phyloP scores from a whole-genome alignment of 192 early-diverging fungal genomes.

The Pilobolus umbonatus region DNA sequence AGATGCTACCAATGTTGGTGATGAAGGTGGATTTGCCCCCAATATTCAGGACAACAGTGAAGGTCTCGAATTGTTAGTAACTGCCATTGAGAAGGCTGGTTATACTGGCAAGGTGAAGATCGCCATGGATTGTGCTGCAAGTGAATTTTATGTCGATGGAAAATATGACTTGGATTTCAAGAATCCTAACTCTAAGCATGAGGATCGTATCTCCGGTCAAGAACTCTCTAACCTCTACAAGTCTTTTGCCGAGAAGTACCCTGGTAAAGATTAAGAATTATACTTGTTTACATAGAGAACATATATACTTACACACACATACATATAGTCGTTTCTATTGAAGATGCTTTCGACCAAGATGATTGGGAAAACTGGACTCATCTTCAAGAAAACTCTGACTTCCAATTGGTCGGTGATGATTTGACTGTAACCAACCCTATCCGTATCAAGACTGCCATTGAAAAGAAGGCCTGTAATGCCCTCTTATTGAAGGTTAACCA shows the following conservation, averaged over 20 bases:
- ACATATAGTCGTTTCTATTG: constrained; percentile 76
- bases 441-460: constrained; percentile 84
- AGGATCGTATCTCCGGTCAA: constrained; percentile 70
- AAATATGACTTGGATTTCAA: constrained; percentile 99
- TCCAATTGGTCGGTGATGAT: constrained; percentile 81
- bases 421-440: constrained; percentile 97
- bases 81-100: constrained; percentile 89
- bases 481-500: constrained; percentile 99
- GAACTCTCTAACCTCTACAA: constrained; percentile 82
- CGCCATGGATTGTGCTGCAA: constrained; percentile 96
- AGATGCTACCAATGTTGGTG: constrained; percentile 98
- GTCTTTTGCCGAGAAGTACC: constrained; percentile 78
- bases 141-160: constrained; percentile 96
- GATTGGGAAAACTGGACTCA: constrained; percentile 92
- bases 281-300: constrained; percentile 21
- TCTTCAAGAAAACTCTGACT: constrained; percentile 48
- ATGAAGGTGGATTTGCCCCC: constrained; percentile 99
- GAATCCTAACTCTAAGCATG: constrained; percentile 76
- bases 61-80: constrained; percentile 87
- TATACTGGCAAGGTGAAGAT: constrained; percentile 97
- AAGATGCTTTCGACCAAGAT: constrained; percentile 99
- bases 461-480: constrained; percentile 92
- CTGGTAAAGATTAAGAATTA: constrained; percentile 65
- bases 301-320: neutral
- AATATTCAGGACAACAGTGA: constrained; percentile 97